These are phyloP conservation scores for Volvox carteri DNA, from an alignment of 163 green algal genomes.

Conservation along the genomic window DNA sequence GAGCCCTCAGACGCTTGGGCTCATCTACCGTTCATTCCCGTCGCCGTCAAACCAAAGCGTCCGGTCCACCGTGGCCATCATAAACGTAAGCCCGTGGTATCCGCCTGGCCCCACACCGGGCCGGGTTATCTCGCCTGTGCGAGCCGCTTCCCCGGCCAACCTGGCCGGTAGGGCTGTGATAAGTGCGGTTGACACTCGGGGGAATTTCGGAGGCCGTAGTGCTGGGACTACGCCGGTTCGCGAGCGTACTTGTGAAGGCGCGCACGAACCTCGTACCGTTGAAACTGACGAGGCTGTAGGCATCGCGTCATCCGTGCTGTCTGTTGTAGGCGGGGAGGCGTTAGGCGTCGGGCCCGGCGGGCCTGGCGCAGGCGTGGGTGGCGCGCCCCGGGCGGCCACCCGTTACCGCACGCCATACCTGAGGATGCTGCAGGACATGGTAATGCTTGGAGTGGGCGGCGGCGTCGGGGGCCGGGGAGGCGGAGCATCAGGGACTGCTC, in stretches of 20 bases:
- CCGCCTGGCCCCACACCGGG: conserved; percentile 1
- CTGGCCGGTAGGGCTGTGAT: not conserved
- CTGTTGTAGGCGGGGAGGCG: conserved; percentile 5
- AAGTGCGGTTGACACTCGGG: not conserved
- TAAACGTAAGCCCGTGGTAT: conserved; percentile 35
- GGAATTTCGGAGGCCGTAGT: not conserved
- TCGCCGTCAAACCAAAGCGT: conserved; percentile 26
- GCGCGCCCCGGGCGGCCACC: not conserved
- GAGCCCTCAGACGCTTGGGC: not conserved
- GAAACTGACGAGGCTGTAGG: conserved; percentile 19
- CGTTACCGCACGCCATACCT: conserved; percentile 51
- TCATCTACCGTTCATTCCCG: not conserved
- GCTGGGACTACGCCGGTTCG: not conserved
- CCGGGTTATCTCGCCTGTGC: not conserved
- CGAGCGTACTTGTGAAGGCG: not conserved
- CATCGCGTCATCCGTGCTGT: conserved; percentile 2
- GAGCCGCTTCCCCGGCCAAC: not conserved
- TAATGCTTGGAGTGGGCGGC: not conserved
- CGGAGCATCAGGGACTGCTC: not conserved
- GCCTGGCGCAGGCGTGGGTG: not conserved
- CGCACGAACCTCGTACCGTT: not conserved
- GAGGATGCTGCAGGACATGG: conserved; percentile 24
- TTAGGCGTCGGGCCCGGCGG: not conserved
- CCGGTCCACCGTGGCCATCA: conserved; percentile 5
- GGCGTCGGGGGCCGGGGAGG: not conserved